phyloP scores from a whole-genome alignment of 768 basidiomycete genomes.

The Mycena pura region DNA sequence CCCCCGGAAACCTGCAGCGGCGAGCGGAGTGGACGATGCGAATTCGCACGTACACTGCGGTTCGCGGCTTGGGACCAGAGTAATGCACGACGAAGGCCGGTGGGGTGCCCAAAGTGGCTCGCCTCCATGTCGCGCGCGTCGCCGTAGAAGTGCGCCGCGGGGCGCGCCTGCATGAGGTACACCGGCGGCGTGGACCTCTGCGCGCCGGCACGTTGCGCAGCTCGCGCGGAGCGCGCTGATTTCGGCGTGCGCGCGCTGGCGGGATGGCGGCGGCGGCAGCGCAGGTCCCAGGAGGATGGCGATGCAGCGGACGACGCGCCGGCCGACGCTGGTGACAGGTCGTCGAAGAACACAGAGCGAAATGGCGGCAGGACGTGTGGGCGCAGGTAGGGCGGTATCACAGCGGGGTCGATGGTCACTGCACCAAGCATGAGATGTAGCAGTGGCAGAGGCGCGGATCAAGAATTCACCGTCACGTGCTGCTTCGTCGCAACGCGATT shows the following conservation, averaged over 20 bases:
- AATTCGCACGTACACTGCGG: too few relatives aligned
- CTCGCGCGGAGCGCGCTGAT: conserved; percentile 49
- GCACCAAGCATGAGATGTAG: conserved; percentile 13
- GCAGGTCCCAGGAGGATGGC: not conserved
- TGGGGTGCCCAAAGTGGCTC: conserved; percentile 15
- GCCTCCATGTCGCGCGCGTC: conserved; percentile 3
- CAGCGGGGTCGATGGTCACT: conserved; percentile 55
- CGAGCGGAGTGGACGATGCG: too few relatives aligned
- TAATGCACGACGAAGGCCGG: too few relatives aligned
- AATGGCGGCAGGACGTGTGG: conserved; percentile 63
- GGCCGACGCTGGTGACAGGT: conserved; percentile 21
- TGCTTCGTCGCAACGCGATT: too few relatives aligned
- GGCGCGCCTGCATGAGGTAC: conserved; percentile 6
- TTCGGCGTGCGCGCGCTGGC: conserved; percentile 43
- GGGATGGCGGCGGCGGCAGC: conserved; percentile 19
- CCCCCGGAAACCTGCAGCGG: too few relatives aligned
- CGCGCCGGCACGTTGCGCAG: conserved; percentile 53
- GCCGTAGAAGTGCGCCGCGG: not conserved
- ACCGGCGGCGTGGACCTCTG: conserved; percentile 56
- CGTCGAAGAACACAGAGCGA: conserved; percentile 60
- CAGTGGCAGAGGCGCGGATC: conserved; percentile 1
- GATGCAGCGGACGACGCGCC: not conserved
- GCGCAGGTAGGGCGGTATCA: conserved; percentile 65
- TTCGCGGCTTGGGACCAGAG: too few relatives aligned
- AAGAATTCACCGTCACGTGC: too few relatives aligned